Evolutionary conservation across 495 filamentous ascomycete species (phyloP), one percentile per base, ranked within the genome.

Genomic region (Penicillium simplicissimum): DNA sequence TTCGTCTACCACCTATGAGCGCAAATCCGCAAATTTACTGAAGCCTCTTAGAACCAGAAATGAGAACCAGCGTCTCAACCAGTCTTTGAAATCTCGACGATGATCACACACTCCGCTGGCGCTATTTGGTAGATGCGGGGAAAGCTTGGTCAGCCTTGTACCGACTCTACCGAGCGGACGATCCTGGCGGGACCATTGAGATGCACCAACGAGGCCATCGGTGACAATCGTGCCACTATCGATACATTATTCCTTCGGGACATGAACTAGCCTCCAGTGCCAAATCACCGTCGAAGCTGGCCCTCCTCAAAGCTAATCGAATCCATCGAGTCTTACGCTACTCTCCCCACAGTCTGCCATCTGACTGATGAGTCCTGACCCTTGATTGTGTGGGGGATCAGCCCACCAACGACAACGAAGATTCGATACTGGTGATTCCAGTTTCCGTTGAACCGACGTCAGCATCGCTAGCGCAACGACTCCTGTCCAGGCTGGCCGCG

Each of bases 281-380:
- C 45, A 49, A 49, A 49, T 49, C 45, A 49, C 7, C 45, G 23
- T 49, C 23, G 23, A 49, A 28, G 25, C 23, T 49, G 21, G 45
- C 45, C 23, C 45, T 49, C 45, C 45, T n/a, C 19, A 13, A 9
- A 42, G 17, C 42, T 45, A 45, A 21, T 45, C 42, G 42, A 23
- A 9, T 4, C 19, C 8, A 45, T 21, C 42, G 7, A 45, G 45
- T 31, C 45, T 49, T 5, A 49, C 21, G 7, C 28, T 49, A 31
- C 51, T 40, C 51, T 31, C 57, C 57, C 57, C 57, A 52, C 57
- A 52, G 36, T 42, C 8, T 21, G 21, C 57, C 57, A 59, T 59
- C 57, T 59, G 57, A n/a, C n/a, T n/a, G n/a, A n/a, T n/a, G n/a
- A n/a, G n/a, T n/a, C n/a, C n/a, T n/a, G n/a, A 59, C 57, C 35